phyloP scores from a whole-genome alignment of 305 asterid genomes.

The Fraxinus xanthoxyloides region DNA sequence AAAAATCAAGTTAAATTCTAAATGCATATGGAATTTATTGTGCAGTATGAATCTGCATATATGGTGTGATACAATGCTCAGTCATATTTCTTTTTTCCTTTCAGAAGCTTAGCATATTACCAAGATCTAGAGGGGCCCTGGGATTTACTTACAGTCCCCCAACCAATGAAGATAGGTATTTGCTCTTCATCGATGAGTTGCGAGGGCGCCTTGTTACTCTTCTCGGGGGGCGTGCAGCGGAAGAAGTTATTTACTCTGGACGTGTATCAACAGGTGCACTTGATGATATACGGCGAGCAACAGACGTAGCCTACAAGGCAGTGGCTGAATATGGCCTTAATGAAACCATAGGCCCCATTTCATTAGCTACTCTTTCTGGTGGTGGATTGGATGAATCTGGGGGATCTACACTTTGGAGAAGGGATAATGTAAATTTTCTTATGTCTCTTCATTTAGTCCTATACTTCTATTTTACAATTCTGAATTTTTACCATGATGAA shows the following conservation, averaged over 20 bases:
- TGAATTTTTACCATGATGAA: constrained; percentile 12
- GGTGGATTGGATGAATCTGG: constrained; percentile 96
- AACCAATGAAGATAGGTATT: constrained; percentile 85
- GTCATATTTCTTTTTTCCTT: background rate
- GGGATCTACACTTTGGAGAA: constrained; percentile 79
- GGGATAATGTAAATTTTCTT: constrained; percentile 68
- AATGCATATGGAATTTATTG: background rate
- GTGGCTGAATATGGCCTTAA: constrained; percentile 98
- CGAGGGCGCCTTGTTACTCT: constrained; percentile 98
- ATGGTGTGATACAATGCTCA: background rate
- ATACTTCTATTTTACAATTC: background rate
- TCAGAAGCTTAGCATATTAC: constrained; percentile 98
- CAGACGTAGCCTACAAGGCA: constrained; percentile 99
- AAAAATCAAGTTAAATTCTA: background rate
- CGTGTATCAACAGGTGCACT: constrained; percentile 99
- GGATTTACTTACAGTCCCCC: constrained; percentile 98
- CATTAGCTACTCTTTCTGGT: constrained; percentile 79
- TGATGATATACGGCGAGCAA: constrained; percentile 94
- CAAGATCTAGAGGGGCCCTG: constrained; percentile 97
- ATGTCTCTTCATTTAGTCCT: constrained; percentile 8
- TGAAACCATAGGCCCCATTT: constrained; percentile 82
- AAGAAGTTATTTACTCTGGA: constrained; percentile 87
- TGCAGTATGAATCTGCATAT: background rate
- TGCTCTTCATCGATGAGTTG: constrained; percentile 92
- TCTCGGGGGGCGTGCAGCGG: constrained; percentile 99